Evolutionary conservation across 2,329 filamentous ascomycete species (phyloP), one percentile per base, ranked within the genome.

Genomic region (Diaporthe velutina): DNA sequence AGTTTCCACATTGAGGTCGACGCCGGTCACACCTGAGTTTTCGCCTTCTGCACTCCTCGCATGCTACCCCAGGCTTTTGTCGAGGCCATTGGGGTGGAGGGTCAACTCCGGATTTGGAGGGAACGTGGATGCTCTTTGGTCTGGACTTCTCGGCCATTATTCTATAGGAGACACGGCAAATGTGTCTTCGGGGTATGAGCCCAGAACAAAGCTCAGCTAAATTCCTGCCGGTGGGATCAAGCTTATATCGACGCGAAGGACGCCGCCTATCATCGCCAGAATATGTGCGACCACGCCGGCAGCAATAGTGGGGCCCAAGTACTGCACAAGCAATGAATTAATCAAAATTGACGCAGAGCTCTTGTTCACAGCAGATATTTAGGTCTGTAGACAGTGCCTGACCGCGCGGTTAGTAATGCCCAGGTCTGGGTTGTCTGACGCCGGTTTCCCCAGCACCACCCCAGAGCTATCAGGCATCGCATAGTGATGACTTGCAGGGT

Each of bases 1-100:
- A 66, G 42, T 45, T 66, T 7, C 60, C 60, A 30, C 60, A 66
- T 35, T 66, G 60, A 7, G 60, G 60, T 33, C 60, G 60, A 33
- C 40, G 28, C 9, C 60, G 60, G 40, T 73, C 71, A 66, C 71
- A 73, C 30, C 71, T 48, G 25, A 73, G 71, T 33, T 73, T 73
- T 35, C 71, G 64, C 19, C 58, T 66, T 17, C 71, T 66, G 22
- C 71, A 73, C 19, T 73, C 71, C 48, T 73, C 71, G 7, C 71
- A 73, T 48, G 60, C 60, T 22, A 66, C 60, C 9, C 60, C 60
- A 9, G 60, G 42, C 19, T 66, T 66, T 28, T 66, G 61, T 25
- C 42, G 42, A 5, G 28, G 42, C 61, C 61, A 50, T 13, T 35
- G 61, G 42, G 42, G 12, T 12, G 22, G 28, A 4, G 28, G 10